Evolutionary conservation across 169 alveolate genomes (phyloP), one percentile per base, ranked within the genome.

Genomic region (Plasmodium malariae): DNA sequence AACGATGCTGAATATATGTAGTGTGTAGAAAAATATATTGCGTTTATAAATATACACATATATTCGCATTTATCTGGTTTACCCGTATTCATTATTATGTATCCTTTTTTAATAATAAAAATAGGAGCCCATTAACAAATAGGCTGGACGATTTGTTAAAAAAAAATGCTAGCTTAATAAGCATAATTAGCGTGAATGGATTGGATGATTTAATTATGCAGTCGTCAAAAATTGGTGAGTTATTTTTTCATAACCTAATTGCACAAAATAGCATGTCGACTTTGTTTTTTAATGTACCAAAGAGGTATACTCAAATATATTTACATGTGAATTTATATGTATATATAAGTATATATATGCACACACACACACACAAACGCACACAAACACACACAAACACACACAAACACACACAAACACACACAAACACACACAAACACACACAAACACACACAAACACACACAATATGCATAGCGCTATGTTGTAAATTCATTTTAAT

Each of bases 221-320:
- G 37, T 86, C 92, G 14, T 86, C 92, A n/a, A 86, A 86, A 86
- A 86, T 86, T 28, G 92, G 92, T 86, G 87, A 86, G 74, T 69
- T 72, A 40, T 68, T 67, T 62, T 45, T 85, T 63, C 24, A 37
- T 57, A 34, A 43, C 17, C 5, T 51, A 45, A 28, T 70, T 36
- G 30, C 49, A 55, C 78, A 80, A 80, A 65, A 65, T 69, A 70
- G 34, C 21, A 9, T 30, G 57, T 59, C 49, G 32, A 40, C 30
- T 30, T 40, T 60, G 40, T 49, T 51, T 9, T 48, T 54, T 51
- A 74, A 54, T 49, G 68, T 37, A 60, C 88, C 71, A 74, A 62
- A 32, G 88, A 74, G 88, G 72, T 80, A 78, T 78, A 63, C 54
- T n/a, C 26, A 34, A 1, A 19, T 19, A 36, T 19, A 36, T 30